Conservation (phyloP, 2,329 filamentous ascomycete genomes). For the Colletotrichum gigasporum region DNA sequence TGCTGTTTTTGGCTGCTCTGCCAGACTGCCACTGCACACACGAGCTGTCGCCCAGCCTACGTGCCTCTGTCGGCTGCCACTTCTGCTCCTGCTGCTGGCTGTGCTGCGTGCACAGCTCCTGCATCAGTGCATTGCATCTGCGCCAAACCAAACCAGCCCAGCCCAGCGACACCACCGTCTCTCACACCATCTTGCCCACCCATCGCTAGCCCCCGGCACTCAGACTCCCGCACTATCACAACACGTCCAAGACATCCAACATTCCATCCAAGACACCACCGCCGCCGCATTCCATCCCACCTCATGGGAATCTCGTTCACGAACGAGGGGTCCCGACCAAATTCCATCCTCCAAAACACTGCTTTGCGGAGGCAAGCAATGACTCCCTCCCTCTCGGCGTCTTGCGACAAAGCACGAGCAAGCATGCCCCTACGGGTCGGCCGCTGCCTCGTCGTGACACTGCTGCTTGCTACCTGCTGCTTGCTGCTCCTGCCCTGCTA, state of each 20-base stretch:
- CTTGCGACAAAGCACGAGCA: conserved; percentile 4
- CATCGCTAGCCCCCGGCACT: conserved; percentile 7
- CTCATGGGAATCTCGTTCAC: conserved; percentile 2
- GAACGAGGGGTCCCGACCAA: background rate
- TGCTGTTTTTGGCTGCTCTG: no score
- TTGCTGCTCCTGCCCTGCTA: no score
- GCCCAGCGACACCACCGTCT: background rate
- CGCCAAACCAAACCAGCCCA: no score
- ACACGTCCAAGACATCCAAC: conserved; percentile 10
- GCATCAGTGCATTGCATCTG: conserved; percentile 15
- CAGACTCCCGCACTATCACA: conserved; percentile 17
- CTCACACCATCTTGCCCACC: background rate
- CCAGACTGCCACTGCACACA: no score
- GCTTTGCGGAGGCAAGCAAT: background rate
- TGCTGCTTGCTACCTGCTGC: no score
- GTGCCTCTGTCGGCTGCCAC: no score
- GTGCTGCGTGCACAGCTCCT: conserved; percentile 7
- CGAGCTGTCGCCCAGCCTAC: no score
- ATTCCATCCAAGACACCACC: conserved; percentile 11
- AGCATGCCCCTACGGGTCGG: conserved; percentile 10
- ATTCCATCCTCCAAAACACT: background rate
- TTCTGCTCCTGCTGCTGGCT: background rate
- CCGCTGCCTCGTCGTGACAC: conserved; percentile 24
- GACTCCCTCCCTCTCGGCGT: background rate
- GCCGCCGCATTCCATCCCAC: conserved; percentile 17